Percentiles rank a stretch among this genome's conserved stretches.
Evolutionary conservation across 106 monocot species (phyloP).

Genomic region (Posidonia australis): DNA sequence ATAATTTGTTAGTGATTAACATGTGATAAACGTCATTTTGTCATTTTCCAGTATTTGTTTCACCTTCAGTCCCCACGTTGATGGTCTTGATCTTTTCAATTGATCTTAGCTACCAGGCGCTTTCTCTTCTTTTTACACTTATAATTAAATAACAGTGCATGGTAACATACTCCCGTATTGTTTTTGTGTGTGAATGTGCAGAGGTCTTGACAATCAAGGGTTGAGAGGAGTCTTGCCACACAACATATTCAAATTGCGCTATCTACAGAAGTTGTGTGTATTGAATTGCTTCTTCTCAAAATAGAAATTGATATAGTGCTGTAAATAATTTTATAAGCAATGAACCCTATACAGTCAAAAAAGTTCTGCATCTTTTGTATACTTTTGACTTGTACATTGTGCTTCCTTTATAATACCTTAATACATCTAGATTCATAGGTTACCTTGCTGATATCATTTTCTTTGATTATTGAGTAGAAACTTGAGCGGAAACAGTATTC

Average conservation of each 20-base stretch:
- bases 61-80: background rate
- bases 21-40: background rate
- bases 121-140: background rate
- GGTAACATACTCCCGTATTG: too few relatives aligned
- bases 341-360: too few relatives aligned
- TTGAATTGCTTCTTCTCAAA: too few relatives aligned
- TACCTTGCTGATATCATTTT: background rate
- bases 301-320: too few relatives aligned
- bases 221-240: constrained; percentile 65
- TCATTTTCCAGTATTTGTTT: background rate
- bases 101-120: background rate
- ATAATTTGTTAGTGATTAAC: too few relatives aligned
- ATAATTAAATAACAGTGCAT: too few relatives aligned
- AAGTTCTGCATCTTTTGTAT: too few relatives aligned
- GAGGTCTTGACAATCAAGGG: constrained; percentile 92
- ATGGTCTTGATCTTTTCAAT: background rate
- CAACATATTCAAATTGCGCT: constrained; percentile 49
- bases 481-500: constrained; percentile 82
- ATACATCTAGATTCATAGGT: background rate
- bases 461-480: constrained; percentile 32
- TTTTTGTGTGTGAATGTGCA: constrained; percentile 6
- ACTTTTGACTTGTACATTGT: too few relatives aligned
- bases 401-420: too few relatives aligned
- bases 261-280: constrained; percentile 54
- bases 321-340: too few relatives aligned